Base-by-base conservation (phyloP, 768 basidiomycete genomes). In the Cystofilobasidium ferigula region DNA sequence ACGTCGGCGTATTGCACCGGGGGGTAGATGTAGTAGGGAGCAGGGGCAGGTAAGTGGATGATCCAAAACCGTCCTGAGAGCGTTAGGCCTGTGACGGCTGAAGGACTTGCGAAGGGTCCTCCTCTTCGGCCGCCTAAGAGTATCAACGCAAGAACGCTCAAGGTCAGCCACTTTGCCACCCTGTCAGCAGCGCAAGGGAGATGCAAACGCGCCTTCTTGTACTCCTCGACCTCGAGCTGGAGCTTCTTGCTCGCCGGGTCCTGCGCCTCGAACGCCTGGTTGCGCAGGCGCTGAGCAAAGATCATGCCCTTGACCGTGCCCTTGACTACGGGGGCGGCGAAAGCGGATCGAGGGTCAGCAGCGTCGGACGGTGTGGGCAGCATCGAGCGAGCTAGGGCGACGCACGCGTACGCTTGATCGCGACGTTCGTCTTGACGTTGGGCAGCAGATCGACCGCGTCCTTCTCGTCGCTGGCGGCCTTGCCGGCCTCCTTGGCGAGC, bases 391-490 rank as follows among this genome's bases (percentile, higher is more conserved):
- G n/a, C n/a, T n/a, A 45, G 48, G 20, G 24, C 26, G 32, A 64
- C 65, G 60, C 35, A 67, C 65, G 65, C 8, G 65, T 67, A 22
- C 60, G 36, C 61, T 57, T 62, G 24, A 35, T 57, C 30, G 35
- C 62, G 30, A 61, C 56, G 56, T 68, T 68, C 30, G 28, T 88
- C 81, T 85, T 88, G 76, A 98, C 86, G 53, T 87, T 83, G 34
- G 94, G 93, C 71, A 97, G 77, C 72, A 98, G 80, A 45, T 48
- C 42, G 26, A 26, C 13, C 6, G 32, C 61, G 22, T 47, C 61
- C 26, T 51, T 84, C 40, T 81, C 77, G 40, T 88, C 87, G 75
- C 83, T 88, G 78, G 89, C 84, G 26, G 85, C 85, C 64, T 80
- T 74, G 48, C 81, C 80, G 60, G 82, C 81, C 36, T 85, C 83